Conservation (phyloP, 148 eudicot species). For the Drosera capensis region DNA sequence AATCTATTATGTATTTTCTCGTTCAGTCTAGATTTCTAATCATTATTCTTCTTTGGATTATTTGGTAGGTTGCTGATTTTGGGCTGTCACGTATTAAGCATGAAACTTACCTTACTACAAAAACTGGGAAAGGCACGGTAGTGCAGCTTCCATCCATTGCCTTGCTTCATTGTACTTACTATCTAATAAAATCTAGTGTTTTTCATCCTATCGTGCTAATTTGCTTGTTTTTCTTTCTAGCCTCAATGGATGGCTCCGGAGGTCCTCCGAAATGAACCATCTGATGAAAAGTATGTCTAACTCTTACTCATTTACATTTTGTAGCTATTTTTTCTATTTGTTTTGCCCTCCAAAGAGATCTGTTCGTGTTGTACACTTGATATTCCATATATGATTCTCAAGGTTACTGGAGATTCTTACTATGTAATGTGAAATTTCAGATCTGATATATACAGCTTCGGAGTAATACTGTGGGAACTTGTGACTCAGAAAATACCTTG, state of each 20-base stretch:
- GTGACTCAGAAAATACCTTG: slow-evolving; percentile 88
- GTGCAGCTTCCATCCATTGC: slow-evolving; percentile 7
- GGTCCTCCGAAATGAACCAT: slow-evolving; percentile 87
- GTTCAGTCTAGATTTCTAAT: too few relatives aligned
- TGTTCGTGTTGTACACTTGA: background rate
- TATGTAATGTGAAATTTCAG: slow-evolving; percentile 20
- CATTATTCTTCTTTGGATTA: slow-evolving; percentile 1
- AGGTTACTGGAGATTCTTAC: background rate
- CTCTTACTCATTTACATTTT: background rate
- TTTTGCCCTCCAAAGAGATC: background rate
- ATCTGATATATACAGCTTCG: slow-evolving; percentile 91
- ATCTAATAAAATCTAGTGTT: too few relatives aligned
- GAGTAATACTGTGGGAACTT: slow-evolving; percentile 92
- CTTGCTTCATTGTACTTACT: background rate
- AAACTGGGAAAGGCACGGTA: slow-evolving; percentile 97
- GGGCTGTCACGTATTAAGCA: slow-evolving; percentile 92
- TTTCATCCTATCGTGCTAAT: too few relatives aligned
- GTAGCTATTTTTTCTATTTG: background rate
- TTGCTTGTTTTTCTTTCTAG: slow-evolving; percentile 16
- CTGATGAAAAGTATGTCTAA: slow-evolving; percentile 75
- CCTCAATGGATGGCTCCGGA: slow-evolving; percentile 99
- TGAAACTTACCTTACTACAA: slow-evolving; percentile 72
- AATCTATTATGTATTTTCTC: too few relatives aligned
- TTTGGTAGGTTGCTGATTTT: slow-evolving; percentile 84
- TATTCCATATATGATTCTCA: background rate